A percentile compares a stretch with the other conserved stretches of the same genome.
These are phyloP conservation scores for Xerocomus amazonicus DNA, from an alignment of 1,284 basidiomycete genomes.

Conservation along the genomic window DNA sequence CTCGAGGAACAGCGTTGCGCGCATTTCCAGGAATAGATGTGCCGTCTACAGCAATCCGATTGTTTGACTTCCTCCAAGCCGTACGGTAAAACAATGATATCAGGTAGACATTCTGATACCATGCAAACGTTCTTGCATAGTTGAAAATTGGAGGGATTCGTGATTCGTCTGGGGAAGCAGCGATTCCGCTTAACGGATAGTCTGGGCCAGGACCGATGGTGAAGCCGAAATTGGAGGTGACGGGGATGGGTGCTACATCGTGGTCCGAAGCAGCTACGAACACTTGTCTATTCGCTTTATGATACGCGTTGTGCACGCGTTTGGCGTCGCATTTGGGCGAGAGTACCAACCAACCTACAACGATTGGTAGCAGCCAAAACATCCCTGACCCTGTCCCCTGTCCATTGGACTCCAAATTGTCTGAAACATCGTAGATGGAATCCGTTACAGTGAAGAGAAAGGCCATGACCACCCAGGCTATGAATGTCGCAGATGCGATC, in stretches of 20 bases:
- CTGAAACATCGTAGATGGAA: constrained; percentile 31
- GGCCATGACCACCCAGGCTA: constrained; percentile 42
- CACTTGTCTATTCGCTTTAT: constrained; percentile 28
- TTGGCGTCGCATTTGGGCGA: constrained; percentile 40
- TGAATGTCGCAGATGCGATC: constrained; percentile 37
- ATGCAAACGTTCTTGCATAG: constrained; percentile 28
- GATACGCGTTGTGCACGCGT: constrained; percentile 31
- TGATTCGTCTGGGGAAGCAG: constrained; percentile 19
- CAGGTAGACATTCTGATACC: constrained; percentile 22
- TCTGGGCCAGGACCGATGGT: constrained; percentile 17
- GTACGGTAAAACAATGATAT: constrained; percentile 20
- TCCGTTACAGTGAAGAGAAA: constrained; percentile 41
- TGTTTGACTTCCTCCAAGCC: constrained; percentile 12
- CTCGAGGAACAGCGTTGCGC: background rate
- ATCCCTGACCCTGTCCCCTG: constrained; percentile 38
- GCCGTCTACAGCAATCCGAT: constrained; percentile 6
- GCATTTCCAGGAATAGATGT: background rate
- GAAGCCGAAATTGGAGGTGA: constrained; percentile 16
- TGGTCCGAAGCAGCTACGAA: constrained; percentile 5
- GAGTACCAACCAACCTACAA: constrained; percentile 41
- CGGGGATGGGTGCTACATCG: background rate
- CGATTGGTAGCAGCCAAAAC: constrained; percentile 43
- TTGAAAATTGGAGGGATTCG: constrained; percentile 32
- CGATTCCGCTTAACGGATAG: constrained; percentile 3
- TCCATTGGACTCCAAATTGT: constrained; percentile 33